These are phyloP conservation scores for Inonotus obliquus DNA, from an alignment of 1,284 basidiomycete species.

Conservation along the genomic window DNA sequence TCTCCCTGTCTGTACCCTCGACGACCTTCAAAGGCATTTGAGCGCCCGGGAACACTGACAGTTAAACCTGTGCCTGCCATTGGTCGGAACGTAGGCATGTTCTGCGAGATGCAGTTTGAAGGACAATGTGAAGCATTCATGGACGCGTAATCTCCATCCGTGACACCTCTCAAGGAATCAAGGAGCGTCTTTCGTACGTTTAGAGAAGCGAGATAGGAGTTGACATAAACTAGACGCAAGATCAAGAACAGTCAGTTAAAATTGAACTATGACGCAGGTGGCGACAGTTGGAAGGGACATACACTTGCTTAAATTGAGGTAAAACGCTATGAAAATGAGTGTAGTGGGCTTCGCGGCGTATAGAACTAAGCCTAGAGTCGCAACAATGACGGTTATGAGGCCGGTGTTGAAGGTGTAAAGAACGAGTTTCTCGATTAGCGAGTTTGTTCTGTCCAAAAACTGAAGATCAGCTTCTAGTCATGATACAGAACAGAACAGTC, in stretches of 20 bases:
- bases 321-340: constrained; percentile 36
- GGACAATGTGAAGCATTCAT: background rate
- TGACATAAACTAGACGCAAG: constrained; percentile 33
- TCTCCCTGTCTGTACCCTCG: background rate
- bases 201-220: constrained; percentile 35
- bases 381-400: constrained; percentile 17
- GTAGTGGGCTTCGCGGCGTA: constrained; percentile 35
- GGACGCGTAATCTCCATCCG: background rate
- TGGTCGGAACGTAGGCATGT: constrained; percentile 10
- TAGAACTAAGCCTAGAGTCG: background rate
- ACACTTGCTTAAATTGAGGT: constrained; percentile 36
- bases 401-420: constrained; percentile 37
- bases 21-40: no score
- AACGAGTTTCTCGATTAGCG: constrained; percentile 32
- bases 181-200: constrained; percentile 32
- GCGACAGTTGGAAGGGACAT: constrained; percentile 12
- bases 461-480: background rate
- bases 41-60: background rate
- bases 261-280: background rate
- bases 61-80: background rate
- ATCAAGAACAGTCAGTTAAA: background rate
- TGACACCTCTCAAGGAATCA: background rate
- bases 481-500: background rate
- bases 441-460: constrained; percentile 30
- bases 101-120: background rate